A percentile compares a stretch with the other conserved stretches of the same genome.
Evolutionary conservation across 306 rosid genomes (phyloP).

Genomic region (Bauhinia variegata): DNA sequence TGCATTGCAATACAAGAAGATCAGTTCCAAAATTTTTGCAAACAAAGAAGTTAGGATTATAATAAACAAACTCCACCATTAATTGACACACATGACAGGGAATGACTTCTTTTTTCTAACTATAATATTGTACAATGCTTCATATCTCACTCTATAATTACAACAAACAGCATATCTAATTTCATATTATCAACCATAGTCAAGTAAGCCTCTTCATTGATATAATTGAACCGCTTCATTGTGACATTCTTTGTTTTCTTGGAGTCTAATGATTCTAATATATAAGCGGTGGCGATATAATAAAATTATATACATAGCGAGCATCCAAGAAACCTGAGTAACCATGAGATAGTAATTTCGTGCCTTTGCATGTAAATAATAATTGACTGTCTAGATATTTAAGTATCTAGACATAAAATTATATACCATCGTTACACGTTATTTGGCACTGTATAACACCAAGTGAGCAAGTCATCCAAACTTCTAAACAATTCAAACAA

Average conservation of each 20-base stretch:
- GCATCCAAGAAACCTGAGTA: not conserved
- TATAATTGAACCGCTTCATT: not conserved
- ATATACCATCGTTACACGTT: conserved; percentile 14
- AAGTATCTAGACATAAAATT: too few species aligned
- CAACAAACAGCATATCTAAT: not conserved
- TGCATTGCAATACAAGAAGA: not conserved
- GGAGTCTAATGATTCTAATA: not conserved
- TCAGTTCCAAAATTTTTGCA: too few species aligned
- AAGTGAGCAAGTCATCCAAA: conserved; percentile 22
- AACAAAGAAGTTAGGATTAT: too few species aligned
- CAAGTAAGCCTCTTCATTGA: conserved; percentile 4
- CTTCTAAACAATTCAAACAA: conserved; percentile 15
- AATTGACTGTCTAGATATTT: too few species aligned
- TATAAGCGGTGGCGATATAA: conserved; percentile 1
- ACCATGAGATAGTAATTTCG: not conserved
- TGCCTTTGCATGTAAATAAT: conserved; percentile 16
- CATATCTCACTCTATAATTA: not conserved
- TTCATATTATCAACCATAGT: not conserved
- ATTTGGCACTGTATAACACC: conserved; percentile 7
- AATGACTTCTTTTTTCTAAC: not conserved
- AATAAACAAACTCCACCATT: conserved; percentile 2
- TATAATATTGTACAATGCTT: not conserved
- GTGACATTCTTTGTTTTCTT: not conserved
- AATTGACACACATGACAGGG: not conserved
- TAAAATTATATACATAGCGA: not conserved